Base-by-base conservation (phyloP, 2,329 filamentous ascomycete genomes). In the Aspergillus brunneoviolaceus region DNA sequence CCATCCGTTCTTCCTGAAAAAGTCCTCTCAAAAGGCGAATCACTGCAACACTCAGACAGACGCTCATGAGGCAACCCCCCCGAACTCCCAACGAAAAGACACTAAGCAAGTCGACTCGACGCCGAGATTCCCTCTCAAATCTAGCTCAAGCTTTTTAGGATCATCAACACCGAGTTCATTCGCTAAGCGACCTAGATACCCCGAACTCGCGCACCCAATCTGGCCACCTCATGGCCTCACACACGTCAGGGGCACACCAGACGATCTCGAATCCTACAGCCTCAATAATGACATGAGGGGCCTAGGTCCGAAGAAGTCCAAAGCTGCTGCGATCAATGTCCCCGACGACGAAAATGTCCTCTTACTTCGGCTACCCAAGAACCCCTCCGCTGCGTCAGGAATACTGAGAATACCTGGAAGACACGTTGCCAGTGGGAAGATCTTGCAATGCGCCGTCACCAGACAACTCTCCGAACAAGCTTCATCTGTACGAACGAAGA, bases 1-100 rank as follows among this genome's bases (percentile, higher is more conserved):
- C 0, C 87, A 92, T 74, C 89, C 89, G 0, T 90, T 92, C 70
- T 92, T 92, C 69, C 70, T 82, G 16, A 85, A 83, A 5, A 89
- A 87, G 65, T 23, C 79, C 6, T 72, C 74, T 9, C 71, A 61
- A 29, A 70, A 68, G 23, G 5, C 59, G 0, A 63, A 66, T 5
- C 9, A 27, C 4, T 12, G 29, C 6, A 19, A 45, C 50, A 27
- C 55, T 11, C 57, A 58, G 3, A 23, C 31, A 12, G 9, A 12
- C 12, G 19, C 42, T 12, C 29, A 53, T 27, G 35, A 54, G 53
- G 29, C 33, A 11, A 21, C 33, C 3, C 27, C 58, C 2, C 19
- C 39, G 1, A 33, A 51, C 21, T 16, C 51, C 6, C 53, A 50
- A 14, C 39, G 51, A 10, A 33, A 55, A 27, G 21, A 29, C 4